Evolutionary conservation across 768 basidiomycete genomes (phyloP), one percentile per base, ranked within the genome.

Genomic region (Panellus pusillus): DNA sequence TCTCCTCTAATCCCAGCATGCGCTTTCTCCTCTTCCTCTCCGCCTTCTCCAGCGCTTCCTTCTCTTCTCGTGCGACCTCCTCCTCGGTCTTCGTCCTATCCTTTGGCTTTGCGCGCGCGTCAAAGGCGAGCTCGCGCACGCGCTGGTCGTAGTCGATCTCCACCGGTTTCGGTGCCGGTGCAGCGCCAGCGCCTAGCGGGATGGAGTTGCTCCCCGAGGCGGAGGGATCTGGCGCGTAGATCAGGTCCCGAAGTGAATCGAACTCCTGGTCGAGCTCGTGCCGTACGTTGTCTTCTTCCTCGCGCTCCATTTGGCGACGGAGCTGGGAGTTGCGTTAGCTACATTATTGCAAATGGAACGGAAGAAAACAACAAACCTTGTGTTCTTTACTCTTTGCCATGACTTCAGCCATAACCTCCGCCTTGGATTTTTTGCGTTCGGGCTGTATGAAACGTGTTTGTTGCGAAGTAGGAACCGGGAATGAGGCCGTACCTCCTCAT

Each of bases 381-480:
- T 98, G 85, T 45, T 86, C 84, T 71, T 99, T 99, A 72, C 93
- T 95, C 72, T 98, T 99, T 1, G 93, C 90, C 41, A 99, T 92
- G 31, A 99, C 90, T 68, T 99, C 97, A 0, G 90, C 83, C 97
- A 99, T 98, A 56, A 98, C 91, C 65, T 99, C 95, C 2, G 91
- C 87, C 70, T 96, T 97, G 4, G 87, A 83, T 72, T 91, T 96
- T 71, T 96, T 97, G 54, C 86, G 77, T 42, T 82, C 81, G 8
- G 88, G 88, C 91, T 94, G 63, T 4, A 54, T 13, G 38, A 20
- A 55, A 44, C 38, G n/a, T 51, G 41, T 17, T 44, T 52, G 41
- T 47, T 50, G 15, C 40, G n/a, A 8, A 2, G 18, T 19, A 38
- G 32, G 51, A 36, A 28, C n/a, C n/a, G n/a, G 6, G 35, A 29